Percentiles rank a stretch among this genome's conserved stretches.
These are phyloP conservation scores for Gynostemma pentaphyllum DNA, from an alignment of 306 rosid species.

Conservation along the genomic window DNA sequence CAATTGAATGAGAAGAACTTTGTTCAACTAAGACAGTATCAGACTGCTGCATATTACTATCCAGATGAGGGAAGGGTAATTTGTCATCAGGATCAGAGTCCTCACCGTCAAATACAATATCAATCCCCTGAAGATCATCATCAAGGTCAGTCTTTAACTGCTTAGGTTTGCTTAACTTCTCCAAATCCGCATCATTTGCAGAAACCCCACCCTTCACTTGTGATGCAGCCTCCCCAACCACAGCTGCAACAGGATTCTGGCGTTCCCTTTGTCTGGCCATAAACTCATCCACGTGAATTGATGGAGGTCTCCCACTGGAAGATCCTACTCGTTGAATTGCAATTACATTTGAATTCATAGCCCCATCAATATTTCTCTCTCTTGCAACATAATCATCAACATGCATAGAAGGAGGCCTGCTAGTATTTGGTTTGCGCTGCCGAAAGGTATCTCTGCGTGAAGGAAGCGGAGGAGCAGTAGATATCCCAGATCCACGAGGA, in stretches of 20 bases:
- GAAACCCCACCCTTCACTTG: constrained; percentile 50
- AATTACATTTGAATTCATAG: constrained; percentile 60
- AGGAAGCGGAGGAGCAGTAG: constrained; percentile 67
- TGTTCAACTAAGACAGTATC: constrained; percentile 61
- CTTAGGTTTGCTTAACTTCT: constrained; percentile 66
- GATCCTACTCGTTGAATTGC: constrained; percentile 75
- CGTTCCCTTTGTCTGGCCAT: constrained; percentile 99
- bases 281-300: constrained; percentile 96
- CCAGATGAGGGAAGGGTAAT: constrained; percentile 86
- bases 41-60: constrained; percentile 72
- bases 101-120: constrained; percentile 91
- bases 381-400: constrained; percentile 97
- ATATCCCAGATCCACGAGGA: constrained; percentile 47
- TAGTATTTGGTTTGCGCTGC: constrained; percentile 98
- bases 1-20: constrained; percentile 89
- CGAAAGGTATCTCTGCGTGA: constrained; percentile 90
- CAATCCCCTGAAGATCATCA: constrained; percentile 95
- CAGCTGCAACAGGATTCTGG: constrained; percentile 59
- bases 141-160: constrained; percentile 74
- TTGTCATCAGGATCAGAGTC: constrained; percentile 89
- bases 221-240: constrained; percentile 56
- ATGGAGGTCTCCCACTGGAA: constrained; percentile 94
- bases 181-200: constrained; percentile 35
- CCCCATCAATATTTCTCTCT: constrained; percentile 81
- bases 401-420: constrained; percentile 99